Evolutionary conservation across 805 yeast genomes (phyloP), one percentile per base, ranked within the genome.

Genomic region (Metschnikowia continentalis): DNA sequence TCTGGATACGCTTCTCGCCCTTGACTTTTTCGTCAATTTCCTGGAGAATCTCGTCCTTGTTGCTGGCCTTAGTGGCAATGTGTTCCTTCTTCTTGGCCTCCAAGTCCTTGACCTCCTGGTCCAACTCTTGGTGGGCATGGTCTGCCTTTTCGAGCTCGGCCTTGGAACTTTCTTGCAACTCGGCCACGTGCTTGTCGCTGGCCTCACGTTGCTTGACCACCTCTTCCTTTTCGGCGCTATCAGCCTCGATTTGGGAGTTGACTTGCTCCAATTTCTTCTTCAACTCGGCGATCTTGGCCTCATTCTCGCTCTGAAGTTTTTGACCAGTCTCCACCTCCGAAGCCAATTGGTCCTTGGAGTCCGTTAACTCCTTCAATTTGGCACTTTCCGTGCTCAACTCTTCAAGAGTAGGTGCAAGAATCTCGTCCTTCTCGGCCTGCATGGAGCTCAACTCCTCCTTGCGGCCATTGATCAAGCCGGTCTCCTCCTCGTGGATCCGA

Each of bases 371-470:
- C 45, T 50, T 53, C 61, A 83, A 72, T 54, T 77, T 76, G 23
- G 68, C 69, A 35, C 74, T 72, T 67, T 83, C 87, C 32, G 59
- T 59, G 53, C 71, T 74, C 59, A 81, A 70, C 58, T 78, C 83
- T 35, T 74, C 81, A 58, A 81, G 71, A 19, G 76, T 65, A 44
- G 88, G 88, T 46, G 78, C 75, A 56, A 82, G 63, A 45, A 75
- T 76, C 50, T 70, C 80, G 58, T 81, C 84, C 57, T 76, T 75
- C 58, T 78, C 84, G 13, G 71, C 68, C 61, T 81, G 81, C 64
- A 80, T 68, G 36, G 72, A 73, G 15, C 65, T 68, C 62, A 79
- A 78, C 49, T 77, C 81, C 13, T 63, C 65, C 54, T 72, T 70
- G 60, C 84, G 74, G 42, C 64, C 75, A n/a, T 61, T 64, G 55